Conservation (phyloP, 2,329 filamentous ascomycete genomes). For the Tympanopsis confertula region DNA sequence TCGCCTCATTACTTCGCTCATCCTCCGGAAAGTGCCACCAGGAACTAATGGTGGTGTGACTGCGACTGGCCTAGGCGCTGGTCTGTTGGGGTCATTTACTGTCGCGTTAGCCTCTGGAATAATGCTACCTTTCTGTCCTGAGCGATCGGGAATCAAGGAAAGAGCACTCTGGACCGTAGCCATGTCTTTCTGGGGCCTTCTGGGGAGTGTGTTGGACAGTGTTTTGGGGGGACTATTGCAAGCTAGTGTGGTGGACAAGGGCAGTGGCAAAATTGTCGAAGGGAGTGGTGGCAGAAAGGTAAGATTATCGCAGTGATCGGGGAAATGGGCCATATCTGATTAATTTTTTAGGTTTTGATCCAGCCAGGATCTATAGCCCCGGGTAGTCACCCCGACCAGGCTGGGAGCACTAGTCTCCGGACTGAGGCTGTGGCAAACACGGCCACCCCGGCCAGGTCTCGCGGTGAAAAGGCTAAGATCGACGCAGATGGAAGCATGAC, state of each 20-base stretch:
- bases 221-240: slow-evolving; percentile 77
- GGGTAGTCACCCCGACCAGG: no score
- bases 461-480: no score
- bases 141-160: no score
- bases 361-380: no score
- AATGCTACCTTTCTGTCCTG: no score
- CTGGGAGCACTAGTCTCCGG: no score
- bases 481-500: no score
- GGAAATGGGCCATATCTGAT: no score
- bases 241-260: slow-evolving; percentile 72
- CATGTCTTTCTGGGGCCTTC: slow-evolving; percentile 60
- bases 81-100: slow-evolving; percentile 62
- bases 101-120: slow-evolving; percentile 49
- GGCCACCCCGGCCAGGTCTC: no score
- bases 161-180: slow-evolving; percentile 40
- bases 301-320: no score
- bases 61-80: slow-evolving; percentile 59
- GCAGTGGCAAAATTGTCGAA: slow-evolving; percentile 79
- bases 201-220: slow-evolving; percentile 79
- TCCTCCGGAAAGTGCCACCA: slow-evolving; percentile 66
- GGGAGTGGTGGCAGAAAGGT: slow-evolving; percentile 76
- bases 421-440: no score
- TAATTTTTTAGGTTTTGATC: no score
- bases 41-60: slow-evolving; percentile 94
- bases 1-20: slow-evolving; percentile 73